Conservation (phyloP, 2,329 filamentous ascomycete species). For the Lasiodiplodia sp. region DNA sequence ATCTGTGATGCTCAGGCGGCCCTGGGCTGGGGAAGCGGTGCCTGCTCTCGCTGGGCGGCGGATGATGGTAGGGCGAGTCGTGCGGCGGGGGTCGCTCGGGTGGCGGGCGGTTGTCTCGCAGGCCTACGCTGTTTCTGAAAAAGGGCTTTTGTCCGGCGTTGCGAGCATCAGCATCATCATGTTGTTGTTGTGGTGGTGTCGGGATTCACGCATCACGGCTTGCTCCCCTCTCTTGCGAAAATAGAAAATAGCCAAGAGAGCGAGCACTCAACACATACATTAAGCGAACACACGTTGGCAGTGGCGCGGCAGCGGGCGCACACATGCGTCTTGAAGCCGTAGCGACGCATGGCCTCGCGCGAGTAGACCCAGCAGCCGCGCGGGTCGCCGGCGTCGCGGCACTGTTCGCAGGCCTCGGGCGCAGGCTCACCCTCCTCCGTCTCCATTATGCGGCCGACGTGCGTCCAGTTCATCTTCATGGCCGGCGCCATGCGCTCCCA, state of each 20-base stretch:
- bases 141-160: neutral
- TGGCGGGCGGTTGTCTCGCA: constrained; percentile 10
- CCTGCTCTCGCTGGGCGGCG: neutral
- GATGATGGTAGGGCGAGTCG: neutral
- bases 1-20: neutral
- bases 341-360: constrained; percentile 14
- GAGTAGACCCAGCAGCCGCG: constrained; percentile 18
- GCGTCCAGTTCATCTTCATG: constrained; percentile 27
- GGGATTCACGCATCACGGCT: neutral
- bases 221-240: neutral
- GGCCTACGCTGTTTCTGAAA: constrained; percentile 18
- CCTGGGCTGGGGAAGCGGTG: constrained; percentile 12
- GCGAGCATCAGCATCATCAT: neutral
- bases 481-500: constrained; percentile 10
- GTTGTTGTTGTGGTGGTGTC: no score
- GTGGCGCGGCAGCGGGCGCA: constrained; percentile 17
- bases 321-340: constrained; percentile 26
- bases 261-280: neutral
- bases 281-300: constrained; percentile 24
- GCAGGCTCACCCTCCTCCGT: constrained; percentile 18
- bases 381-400: constrained; percentile 1
- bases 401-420: constrained; percentile 12
- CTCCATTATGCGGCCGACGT: constrained; percentile 24
- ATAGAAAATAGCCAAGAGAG: neutral
- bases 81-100: neutral